These are phyloP conservation scores for Heterobasidion irregulare DNA, from an alignment of 1,284 basidiomycete genomes.

Conservation along the genomic window DNA sequence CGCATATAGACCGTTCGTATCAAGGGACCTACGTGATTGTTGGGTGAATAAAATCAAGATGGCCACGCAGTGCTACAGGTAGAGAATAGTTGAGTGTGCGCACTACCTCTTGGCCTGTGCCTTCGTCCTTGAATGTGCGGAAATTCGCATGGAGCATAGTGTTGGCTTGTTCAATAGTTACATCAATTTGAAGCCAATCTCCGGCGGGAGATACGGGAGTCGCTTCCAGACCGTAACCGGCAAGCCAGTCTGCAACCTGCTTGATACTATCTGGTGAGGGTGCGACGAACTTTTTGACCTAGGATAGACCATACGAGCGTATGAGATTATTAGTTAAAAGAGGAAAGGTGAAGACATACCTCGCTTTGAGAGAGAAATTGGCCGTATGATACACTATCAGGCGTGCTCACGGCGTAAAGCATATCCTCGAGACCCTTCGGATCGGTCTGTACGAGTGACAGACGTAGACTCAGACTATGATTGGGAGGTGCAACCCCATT, in stretches of 20 bases:
- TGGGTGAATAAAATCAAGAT: slow-evolving; percentile 34
- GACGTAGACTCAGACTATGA: slow-evolving; percentile 21
- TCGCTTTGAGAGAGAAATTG: slow-evolving; percentile 19
- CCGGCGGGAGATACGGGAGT: slow-evolving; percentile 23
- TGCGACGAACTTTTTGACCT: slow-evolving; percentile 9
- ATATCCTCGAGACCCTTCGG: slow-evolving; percentile 25
- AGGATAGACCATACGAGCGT: too few species aligned
- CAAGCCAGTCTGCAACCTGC: slow-evolving; percentile 29
- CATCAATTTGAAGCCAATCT: slow-evolving; percentile 31
- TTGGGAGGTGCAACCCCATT: slow-evolving; percentile 17
- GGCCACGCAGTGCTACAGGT: slow-evolving; percentile 25
- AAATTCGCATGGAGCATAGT: slow-evolving; percentile 30
- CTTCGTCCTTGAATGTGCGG: slow-evolving; percentile 26
- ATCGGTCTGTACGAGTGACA: slow-evolving; percentile 25
- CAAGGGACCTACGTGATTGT: slow-evolving; percentile 22
- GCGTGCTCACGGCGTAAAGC: slow-evolving; percentile 20
- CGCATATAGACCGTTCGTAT: not conserved
- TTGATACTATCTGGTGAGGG: slow-evolving; percentile 19
- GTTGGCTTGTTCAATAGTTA: slow-evolving; percentile 31
- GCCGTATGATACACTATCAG: slow-evolving; percentile 17
- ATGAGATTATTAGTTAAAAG: not conserved
- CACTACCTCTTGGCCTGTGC: slow-evolving; percentile 20
- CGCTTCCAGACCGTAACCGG: slow-evolving; percentile 25
- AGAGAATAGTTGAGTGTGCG: slow-evolving; percentile 35
- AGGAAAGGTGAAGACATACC: slow-evolving; percentile 10